phyloP scores from a whole-genome alignment of 2,329 filamentous ascomycete species.

The Scopulariopsis brevicaulis region DNA sequence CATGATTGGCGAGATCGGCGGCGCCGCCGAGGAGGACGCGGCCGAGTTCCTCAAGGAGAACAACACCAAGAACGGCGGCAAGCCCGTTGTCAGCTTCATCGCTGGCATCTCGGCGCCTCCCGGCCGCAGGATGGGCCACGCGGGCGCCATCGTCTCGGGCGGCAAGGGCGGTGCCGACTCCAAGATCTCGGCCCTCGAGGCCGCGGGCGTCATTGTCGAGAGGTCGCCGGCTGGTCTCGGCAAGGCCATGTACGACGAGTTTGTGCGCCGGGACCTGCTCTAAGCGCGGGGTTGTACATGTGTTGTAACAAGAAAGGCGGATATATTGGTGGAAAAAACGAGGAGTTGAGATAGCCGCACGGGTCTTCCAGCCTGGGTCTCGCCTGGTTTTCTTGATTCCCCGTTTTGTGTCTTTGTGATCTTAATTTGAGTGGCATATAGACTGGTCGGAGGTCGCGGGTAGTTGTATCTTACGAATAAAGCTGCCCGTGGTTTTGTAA shows the following conservation, averaged over 20 bases:
- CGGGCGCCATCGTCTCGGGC: constrained; percentile 93
- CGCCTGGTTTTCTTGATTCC: constrained; percentile 8
- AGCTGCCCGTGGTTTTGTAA: neutral
- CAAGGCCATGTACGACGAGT: constrained; percentile 89
- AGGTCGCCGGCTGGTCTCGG: constrained; percentile 84
- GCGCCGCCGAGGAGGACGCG: constrained; percentile 93
- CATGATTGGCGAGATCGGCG: constrained; percentile 99
- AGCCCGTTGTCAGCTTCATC: constrained; percentile 97
- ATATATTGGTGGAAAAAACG: neutral
- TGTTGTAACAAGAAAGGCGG: neutral
- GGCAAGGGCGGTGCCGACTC: constrained; percentile 97
- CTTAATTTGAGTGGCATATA: neutral
- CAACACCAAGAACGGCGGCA: constrained; percentile 75
- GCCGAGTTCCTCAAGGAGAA: constrained; percentile 89
- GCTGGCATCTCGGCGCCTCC: constrained; percentile 96
- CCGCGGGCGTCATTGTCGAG: constrained; percentile 91
- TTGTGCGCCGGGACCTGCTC: constrained; percentile 90
- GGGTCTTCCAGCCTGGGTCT: neutral
- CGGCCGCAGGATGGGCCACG: constrained; percentile 96
- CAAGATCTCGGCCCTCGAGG: constrained; percentile 92
- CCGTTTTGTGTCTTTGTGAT: neutral
- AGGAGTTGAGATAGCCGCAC: neutral
- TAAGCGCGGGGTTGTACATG: constrained; percentile 34
- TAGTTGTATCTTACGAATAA: neutral
- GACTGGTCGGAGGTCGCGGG: neutral